These are phyloP conservation scores for Suhomyces bribrorum DNA, from an alignment of 1,139 yeast genomes.

Conservation along the genomic window DNA sequence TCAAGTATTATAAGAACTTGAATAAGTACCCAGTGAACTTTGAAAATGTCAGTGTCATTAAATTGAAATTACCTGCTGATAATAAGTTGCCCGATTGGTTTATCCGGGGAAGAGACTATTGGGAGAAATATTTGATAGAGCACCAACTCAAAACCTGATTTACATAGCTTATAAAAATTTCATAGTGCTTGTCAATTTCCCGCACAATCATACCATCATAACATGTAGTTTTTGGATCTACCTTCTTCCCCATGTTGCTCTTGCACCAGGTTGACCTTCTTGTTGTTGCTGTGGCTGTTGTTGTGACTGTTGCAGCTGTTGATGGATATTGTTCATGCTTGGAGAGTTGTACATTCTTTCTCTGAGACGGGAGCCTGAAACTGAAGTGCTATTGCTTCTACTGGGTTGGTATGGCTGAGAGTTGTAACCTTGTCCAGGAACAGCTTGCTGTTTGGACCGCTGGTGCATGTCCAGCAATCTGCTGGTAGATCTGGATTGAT, in stretches of 20 bases:
- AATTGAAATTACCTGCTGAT: constrained; percentile 61
- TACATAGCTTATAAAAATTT: no score
- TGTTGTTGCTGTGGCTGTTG: constrained; percentile 1
- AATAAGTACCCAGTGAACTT: constrained; percentile 31
- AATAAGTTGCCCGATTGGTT: constrained; percentile 73
- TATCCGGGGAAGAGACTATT: constrained; percentile 55
- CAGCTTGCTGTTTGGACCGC: constrained; percentile 44
- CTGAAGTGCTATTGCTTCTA: constrained; percentile 29
- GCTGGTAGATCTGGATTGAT: constrained; percentile 39
- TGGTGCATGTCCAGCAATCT: constrained; percentile 46
- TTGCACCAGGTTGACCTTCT: constrained; percentile 1
- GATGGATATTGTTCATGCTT: constrained; percentile 12
- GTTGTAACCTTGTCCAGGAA: constrained; percentile 38
- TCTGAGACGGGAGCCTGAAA: constrained; percentile 36
- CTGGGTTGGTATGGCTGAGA: constrained; percentile 24
- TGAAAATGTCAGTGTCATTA: constrained; percentile 42
- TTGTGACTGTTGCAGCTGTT: constrained; percentile 7
- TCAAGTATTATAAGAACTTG: constrained; percentile 39
- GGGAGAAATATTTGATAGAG: constrained; percentile 47
- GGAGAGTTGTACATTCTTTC: constrained; percentile 36
- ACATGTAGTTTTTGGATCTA: no score
- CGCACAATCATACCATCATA: no score
- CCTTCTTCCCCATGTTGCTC: constrained; percentile 34
- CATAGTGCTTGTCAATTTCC: no score
- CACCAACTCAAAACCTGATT: neutral